Percentiles rank a stretch among this genome's conserved stretches.
phyloP scores from a whole-genome alignment of 176 grass and related monocot genomes.

The Tillandsia leiboldiana region DNA sequence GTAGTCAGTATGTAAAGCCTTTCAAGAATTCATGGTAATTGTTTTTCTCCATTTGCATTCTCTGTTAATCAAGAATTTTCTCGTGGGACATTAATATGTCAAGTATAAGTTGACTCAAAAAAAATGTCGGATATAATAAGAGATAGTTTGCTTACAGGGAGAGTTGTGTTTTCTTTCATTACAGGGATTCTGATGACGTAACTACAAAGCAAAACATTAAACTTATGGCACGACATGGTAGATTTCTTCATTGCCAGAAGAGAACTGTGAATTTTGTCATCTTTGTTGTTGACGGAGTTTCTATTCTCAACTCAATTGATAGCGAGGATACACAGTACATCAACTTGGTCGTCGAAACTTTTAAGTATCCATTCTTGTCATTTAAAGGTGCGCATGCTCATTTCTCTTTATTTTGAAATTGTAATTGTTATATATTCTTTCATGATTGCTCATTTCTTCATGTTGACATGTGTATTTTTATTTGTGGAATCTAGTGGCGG shows the following conservation, averaged over 20 bases:
- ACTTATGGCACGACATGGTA: slow-evolving; percentile 23
- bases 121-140: neutral
- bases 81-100: neutral
- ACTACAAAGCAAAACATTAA: slow-evolving; percentile 28
- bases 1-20: neutral
- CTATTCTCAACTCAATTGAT: slow-evolving; percentile 41
- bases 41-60: neutral
- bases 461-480: too few relatives aligned
- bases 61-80: neutral
- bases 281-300: slow-evolving; percentile 56
- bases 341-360: slow-evolving; percentile 40
- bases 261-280: slow-evolving; percentile 78
- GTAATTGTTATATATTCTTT: slow-evolving; percentile 4
- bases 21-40: neutral
- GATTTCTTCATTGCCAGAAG: slow-evolving; percentile 34
- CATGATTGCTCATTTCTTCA: too few relatives aligned
- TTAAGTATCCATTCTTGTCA: slow-evolving; percentile 60
- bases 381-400: slow-evolving; percentile 42
- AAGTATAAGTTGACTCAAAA: slow-evolving; percentile 6
- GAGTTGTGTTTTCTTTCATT: slow-evolving; percentile 11
- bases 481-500: too few relatives aligned
- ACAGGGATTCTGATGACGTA: slow-evolving; percentile 38
- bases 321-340: slow-evolving; percentile 26
- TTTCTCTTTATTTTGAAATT: neutral
- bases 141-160: neutral